These are phyloP conservation scores for Leccinum arenicola DNA, from an alignment of 768 basidiomycete genomes.

Conservation along the genomic window DNA sequence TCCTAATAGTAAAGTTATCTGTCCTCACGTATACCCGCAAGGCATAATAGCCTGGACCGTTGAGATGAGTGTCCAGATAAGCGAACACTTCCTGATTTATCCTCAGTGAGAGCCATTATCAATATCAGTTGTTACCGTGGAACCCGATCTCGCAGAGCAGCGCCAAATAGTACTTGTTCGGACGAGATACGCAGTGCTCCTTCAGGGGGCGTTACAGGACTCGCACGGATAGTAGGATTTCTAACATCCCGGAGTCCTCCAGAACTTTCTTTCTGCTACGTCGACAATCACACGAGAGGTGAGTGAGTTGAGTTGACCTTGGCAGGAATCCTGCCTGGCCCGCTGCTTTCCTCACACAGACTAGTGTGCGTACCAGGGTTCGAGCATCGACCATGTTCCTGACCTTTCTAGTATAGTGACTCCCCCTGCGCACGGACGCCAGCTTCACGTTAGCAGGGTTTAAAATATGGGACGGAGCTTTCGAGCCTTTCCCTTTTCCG, in stretches of 20 bases:
- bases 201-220: background rate
- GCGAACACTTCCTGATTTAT: background rate
- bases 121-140: background rate
- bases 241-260: background rate
- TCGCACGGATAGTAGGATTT: background rate
- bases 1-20: slow-evolving; percentile 6
- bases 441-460: slow-evolving; percentile 18
- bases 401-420: background rate
- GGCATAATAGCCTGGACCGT: slow-evolving; percentile 6
- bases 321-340: background rate
- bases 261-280: background rate
- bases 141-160: background rate
- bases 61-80: slow-evolving; percentile 2
- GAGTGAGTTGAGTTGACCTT: background rate
- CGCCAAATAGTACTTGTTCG: background rate
- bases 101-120: background rate
- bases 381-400: slow-evolving; percentile 2
- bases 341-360: background rate
- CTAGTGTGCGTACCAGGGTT: background rate
- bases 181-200: background rate
- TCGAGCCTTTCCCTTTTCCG: background rate
- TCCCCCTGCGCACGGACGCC: background rate
- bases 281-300: background rate
- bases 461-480: background rate
- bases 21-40: slow-evolving; percentile 8